Evolutionary conservation across 805 yeast genomes (phyloP), one percentile per base, ranked within the genome.

Genomic region (Hanseniaspora opuntiae): DNA sequence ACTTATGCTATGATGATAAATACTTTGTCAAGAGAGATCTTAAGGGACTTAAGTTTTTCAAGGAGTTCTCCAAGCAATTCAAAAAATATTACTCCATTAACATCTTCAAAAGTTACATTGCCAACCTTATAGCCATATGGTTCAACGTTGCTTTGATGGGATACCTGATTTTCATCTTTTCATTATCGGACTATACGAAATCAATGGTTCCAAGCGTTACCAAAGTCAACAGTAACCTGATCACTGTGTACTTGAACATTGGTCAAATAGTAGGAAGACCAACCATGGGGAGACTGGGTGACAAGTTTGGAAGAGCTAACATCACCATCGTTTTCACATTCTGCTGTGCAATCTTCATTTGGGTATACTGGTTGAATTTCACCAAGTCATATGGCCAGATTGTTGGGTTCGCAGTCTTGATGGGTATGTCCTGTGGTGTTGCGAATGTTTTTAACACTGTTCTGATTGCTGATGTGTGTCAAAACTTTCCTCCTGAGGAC

Each of bases 261-360:
- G 68, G 72, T 0, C 81, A 77, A 59, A 64, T 69, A 6, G 56
- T 75, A 16, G 81, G 81, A 6, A 66, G 82, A 59, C 78, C 79
- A 2, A 9, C 61, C 12, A 68, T 75, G 60, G 82, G 81, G 0
- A 56, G 67, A 2, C 33, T 66, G 0, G 73, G 76, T 52, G 79
- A 75, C 54, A 64, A 62, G 40, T 60, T 63, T 47, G 82, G 82
- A 1, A 65, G 77, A 56, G 64, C 73, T 4, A 77, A 77, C 57
- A 63, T 71, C 17, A 69, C 79, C 4, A 64, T 72, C 11, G 32
- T 65, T 4, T 58, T 68, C 7, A 69, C 75, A 0, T 19, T 59
- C 1, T 55, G 74, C 3, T 56, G 72, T 28, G 63, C 69, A 1
- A 58, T 76, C 0, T 56, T 75, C n/a, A 58, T 68, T 33, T 70